Percentiles rank a stretch among this genome's conserved stretches.
Evolutionary conservation across 441 rosid species (phyloP).

Genomic region (Populus hybrid): DNA sequence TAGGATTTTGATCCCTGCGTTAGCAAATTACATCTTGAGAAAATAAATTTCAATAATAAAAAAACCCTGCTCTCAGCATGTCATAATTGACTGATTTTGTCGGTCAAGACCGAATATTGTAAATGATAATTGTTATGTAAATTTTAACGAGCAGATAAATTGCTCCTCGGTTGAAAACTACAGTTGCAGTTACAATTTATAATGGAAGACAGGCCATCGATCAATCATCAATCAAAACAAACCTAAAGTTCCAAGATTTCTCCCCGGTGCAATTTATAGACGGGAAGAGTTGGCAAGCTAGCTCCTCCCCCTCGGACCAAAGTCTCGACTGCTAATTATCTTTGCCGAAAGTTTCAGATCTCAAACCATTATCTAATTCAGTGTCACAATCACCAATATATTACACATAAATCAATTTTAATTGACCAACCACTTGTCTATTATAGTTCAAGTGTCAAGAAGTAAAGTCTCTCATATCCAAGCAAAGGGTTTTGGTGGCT

Average conservation of each 20-base stretch:
- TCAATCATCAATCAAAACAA: conserved; percentile 7
- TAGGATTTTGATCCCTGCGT: not conserved
- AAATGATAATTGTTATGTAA: not conserved
- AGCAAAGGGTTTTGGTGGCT: conserved; percentile 11
- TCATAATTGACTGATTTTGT: not conserved
- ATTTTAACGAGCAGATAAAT: not conserved
- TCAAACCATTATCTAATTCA: not conserved
- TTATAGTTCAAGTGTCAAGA: not conserved
- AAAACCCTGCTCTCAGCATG: not conserved
- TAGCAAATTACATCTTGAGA: not conserved
- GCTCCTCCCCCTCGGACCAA: conserved; percentile 5
- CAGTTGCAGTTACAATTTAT: not conserved
- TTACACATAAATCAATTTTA: not conserved
- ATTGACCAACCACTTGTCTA: not conserved
- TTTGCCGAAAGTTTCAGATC: conserved; percentile 18
- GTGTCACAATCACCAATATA: conserved; percentile 2
- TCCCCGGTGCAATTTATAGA: conserved; percentile 3
- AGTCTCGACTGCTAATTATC: conserved; percentile 3
- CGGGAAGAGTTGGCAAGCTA: not conserved
- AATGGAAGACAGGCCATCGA: not conserved
- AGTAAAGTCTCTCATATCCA: not conserved
- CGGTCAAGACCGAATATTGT: not conserved
- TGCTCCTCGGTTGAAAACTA: not conserved
- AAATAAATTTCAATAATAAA: not conserved
- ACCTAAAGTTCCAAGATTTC: not conserved